Evolutionary conservation across 495 filamentous ascomycete species (phyloP), one percentile per base, ranked within the genome.

Genomic region (Hyaloscypha finlandica): DNA sequence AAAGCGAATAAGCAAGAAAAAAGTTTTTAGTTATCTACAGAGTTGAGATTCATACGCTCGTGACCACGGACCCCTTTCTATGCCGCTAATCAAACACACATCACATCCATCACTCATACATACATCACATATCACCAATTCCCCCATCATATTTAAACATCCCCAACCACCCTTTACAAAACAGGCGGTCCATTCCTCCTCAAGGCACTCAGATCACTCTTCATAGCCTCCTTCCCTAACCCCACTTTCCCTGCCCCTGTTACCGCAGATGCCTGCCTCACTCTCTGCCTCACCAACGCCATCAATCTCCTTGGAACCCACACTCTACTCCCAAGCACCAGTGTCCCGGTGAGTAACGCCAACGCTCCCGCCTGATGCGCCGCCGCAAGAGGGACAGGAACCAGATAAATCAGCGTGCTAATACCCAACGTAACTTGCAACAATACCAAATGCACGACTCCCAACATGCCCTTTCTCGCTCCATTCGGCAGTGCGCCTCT

Each of bases 351-450:
- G 63, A 99, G 78, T 32, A 99, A 78, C 37, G 92, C 92, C 67
- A 99, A 78, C 59, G 87, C 90, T 14, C 96, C 95, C 1, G 96
- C 96, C 80, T 99, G 95, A 76, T 99, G 95, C 51, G 91, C 87
- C 9, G 95, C 93, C 9, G 95, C 95, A 22, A 99, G 78, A 37
- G 90, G 90, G 16, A 88, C 90, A 6, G 95, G 95, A 11, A 98
- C 93, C 58, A 98, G 87, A 79, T 98, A 97, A 64, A 97, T 86
- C 61, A 99, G 81, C 6, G 95, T 99, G 65, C 83, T 86, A 71
- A 99, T 95, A 5, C 95, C 95, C 1, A 99, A 85, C 1, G 85
- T 78, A 19, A 92, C 92, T 80, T 99, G 95, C 71, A 94, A 67
- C 61, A 84, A 89, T 1, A 89, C 92, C 6, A 98, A 86, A 71